A percentile compares a stretch with the other conserved stretches of the same genome.
phyloP scores from a whole-genome alignment of 805 yeast species.

The Scheffersomyces lignosus region DNA sequence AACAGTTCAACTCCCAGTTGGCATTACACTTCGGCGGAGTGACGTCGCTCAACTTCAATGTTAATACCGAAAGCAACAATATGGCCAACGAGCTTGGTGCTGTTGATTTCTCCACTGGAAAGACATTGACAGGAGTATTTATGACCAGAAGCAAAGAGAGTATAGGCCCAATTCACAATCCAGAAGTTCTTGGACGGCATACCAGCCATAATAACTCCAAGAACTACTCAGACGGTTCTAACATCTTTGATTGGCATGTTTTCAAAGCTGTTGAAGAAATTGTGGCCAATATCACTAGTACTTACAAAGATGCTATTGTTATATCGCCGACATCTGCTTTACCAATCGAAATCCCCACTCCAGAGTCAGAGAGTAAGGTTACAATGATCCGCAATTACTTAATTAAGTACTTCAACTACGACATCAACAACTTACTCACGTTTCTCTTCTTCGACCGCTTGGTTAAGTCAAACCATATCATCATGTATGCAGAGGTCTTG shows the following conservation, averaged over 20 bases:
- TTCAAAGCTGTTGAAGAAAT: conserved; percentile 11
- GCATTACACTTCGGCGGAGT: conserved; percentile 10
- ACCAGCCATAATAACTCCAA: no score
- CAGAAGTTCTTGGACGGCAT: no score
- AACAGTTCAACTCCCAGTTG: conserved; percentile 21
- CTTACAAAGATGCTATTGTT: conserved; percentile 4
- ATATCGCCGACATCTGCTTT: conserved; percentile 12
- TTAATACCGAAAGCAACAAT: not conserved
- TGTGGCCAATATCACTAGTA: conserved; percentile 2
- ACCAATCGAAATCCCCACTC: conserved; percentile 4
- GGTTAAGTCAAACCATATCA: conserved; percentile 25
- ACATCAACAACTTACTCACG: conserved; percentile 19
- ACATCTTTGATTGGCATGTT: conserved; percentile 12
- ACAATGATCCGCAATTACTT: conserved; percentile 8
- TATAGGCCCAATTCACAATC: not conserved
- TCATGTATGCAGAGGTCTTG: conserved; percentile 29
- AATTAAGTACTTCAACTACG: conserved; percentile 26
- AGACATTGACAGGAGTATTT: not conserved
- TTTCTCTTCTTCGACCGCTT: conserved; percentile 27
- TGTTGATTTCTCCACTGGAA: conserved; percentile 2
- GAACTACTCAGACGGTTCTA: no score
- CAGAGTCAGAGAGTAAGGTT: conserved; percentile 9
- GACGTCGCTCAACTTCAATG: not conserved
- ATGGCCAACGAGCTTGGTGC: not conserved
- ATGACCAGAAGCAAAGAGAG: not conserved